Percentiles rank a stretch among this genome's conserved stretches.
Evolutionary conservation across 2,329 filamentous ascomycete species (phyloP).

Genomic region (Tolypocladium paradoxum): DNA sequence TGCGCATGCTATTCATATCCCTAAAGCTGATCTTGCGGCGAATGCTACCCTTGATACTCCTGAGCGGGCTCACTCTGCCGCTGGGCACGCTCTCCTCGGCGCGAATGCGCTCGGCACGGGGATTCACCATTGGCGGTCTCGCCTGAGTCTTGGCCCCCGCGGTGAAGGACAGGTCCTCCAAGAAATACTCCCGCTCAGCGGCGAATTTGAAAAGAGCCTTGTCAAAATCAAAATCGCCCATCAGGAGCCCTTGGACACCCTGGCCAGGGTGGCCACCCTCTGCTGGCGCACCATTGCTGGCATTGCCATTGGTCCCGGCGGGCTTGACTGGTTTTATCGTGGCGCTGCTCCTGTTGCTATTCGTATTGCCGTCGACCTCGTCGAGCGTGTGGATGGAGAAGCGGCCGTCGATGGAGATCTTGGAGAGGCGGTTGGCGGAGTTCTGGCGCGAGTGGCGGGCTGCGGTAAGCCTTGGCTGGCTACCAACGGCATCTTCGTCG

Average conservation of each 20-base stretch:
- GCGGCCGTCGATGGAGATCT: conserved; percentile 36
- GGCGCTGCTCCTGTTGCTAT: conserved; percentile 55
- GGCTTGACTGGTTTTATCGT: conserved; percentile 42
- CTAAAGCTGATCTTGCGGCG: conserved; percentile 84
- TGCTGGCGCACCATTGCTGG: conserved; percentile 16
- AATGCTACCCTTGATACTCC: conserved; percentile 69
- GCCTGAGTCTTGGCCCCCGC: conserved; percentile 68
- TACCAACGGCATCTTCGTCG: conserved; percentile 27
- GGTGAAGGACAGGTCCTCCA: conserved; percentile 83
- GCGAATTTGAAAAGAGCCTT: conserved; percentile 89
- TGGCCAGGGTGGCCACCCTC: conserved; percentile 5
- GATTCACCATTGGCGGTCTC: conserved; percentile 62
- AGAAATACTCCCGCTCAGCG: conserved; percentile 84
- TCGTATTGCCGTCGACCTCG: conserved; percentile 45
- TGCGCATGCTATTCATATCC: conserved; percentile 91
- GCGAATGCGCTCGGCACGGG: conserved; percentile 72
- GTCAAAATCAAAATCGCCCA: conserved; percentile 81
- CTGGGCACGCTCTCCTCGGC: conserved; percentile 52
- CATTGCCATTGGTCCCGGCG: conserved; percentile 13
- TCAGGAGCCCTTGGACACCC: conserved; percentile 11
- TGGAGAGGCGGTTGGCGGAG: conserved; percentile 48
- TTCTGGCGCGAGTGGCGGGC: conserved; percentile 52
- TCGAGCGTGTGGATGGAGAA: conserved; percentile 46
- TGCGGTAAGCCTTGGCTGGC: conserved; percentile 13
- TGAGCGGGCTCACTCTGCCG: conserved; percentile 44